Percentiles rank a stretch among this genome's conserved stretches.
Conservation (phyloP, 768 basidiomycete species). For the Zangia roseola region DNA sequence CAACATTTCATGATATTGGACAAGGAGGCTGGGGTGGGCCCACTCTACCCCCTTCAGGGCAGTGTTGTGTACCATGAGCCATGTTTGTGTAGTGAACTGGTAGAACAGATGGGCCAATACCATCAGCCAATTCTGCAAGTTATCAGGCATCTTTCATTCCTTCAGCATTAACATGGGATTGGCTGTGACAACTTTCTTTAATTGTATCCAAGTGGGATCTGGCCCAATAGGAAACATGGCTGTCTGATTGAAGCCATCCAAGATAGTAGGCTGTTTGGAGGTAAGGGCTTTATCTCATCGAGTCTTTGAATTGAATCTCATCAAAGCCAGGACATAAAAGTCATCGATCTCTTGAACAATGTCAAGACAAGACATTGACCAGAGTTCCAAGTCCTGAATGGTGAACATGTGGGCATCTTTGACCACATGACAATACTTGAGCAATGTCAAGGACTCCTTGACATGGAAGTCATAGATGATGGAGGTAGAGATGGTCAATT, state of each 20-base stretch:
- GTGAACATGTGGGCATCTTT: not conserved
- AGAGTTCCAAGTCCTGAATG: not conserved
- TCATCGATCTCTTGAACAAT: constrained; percentile 1
- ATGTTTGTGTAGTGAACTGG: constrained; percentile 9
- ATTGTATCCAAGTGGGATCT: not conserved
- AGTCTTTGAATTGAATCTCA: too few species aligned
- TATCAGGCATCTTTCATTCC: not conserved
- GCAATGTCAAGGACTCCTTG: not conserved
- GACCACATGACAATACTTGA: not conserved
- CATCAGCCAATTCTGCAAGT: not conserved
- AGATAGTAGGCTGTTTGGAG: too few species aligned
- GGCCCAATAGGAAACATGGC: not conserved
- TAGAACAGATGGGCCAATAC: not conserved
- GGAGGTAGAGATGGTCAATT: not conserved
- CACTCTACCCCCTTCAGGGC: not conserved
- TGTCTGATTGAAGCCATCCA: too few species aligned
- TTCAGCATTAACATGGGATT: not conserved
- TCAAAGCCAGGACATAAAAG: not conserved
- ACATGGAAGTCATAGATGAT: constrained; percentile 6
- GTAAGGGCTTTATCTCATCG: too few species aligned
- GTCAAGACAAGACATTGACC: not conserved
- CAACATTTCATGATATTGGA: constrained; percentile 5
- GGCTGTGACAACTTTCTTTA: not conserved
- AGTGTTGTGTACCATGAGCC: constrained; percentile 1
- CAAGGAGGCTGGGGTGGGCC: not conserved